Conservation (phyloP, 2,329 filamentous ascomycete genomes). For the Fusarium equiseti region DNA sequence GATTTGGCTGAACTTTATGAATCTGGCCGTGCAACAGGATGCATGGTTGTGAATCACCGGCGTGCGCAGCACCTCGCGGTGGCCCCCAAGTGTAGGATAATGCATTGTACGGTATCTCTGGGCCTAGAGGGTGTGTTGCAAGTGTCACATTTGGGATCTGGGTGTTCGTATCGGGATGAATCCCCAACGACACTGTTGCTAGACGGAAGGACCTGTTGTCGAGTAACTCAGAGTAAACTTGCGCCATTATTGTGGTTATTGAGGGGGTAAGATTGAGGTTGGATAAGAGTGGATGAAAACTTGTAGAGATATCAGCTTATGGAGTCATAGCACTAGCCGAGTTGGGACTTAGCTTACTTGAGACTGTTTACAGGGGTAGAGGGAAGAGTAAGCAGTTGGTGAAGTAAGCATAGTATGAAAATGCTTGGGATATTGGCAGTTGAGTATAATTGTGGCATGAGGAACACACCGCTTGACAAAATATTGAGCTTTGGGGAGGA, state of each 20-base stretch:
- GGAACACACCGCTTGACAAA: not conserved
- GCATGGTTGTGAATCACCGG: not conserved
- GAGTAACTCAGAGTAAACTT: constrained; percentile 1
- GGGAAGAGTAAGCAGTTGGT: not conserved
- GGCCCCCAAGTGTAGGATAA: constrained; percentile 20
- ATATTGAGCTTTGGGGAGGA: too few relatives aligned
- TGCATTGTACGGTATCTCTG: not conserved
- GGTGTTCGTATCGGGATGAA: accelerated
- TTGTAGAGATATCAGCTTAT: not conserved
- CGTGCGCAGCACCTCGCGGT: accelerated
- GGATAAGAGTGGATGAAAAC: not conserved
- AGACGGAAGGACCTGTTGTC: not conserved
- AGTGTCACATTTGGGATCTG: not conserved
- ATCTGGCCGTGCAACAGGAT: not conserved
- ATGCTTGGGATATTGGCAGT: not conserved
- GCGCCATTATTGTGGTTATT: not conserved
- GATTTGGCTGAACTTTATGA: not conserved
- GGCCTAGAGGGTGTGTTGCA: not conserved
- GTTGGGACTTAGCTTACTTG: not conserved
- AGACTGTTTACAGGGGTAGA: not conserved
- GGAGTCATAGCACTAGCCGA: not conserved
- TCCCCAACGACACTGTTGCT: not conserved
- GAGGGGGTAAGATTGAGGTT: not conserved
- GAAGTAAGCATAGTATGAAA: not conserved
- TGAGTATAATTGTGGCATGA: not conserved